Base-by-base conservation (phyloP, 2,329 filamentous ascomycete species). In the Berkeleyomyces rouxiae region DNA sequence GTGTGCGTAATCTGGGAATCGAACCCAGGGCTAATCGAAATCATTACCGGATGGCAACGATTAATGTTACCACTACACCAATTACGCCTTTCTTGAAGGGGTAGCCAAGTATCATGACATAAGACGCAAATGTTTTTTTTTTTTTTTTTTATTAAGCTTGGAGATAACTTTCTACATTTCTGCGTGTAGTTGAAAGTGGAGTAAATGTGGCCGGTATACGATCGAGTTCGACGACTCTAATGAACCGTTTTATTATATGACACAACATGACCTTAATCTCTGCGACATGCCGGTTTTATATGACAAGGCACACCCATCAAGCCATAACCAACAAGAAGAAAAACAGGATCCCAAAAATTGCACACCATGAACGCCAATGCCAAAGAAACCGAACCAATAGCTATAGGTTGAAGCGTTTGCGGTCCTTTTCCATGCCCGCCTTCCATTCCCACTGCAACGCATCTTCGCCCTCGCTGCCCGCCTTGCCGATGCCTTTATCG, bases 371-470 rank as follows among this genome's bases (percentile, higher is more conserved):
- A 60, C 57, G 47, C 63, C 57, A 62, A 62, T 62, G 61, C 42
- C 62, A 47, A 65, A 39, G 44, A 61, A 16, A 63, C 58, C 51
- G 49, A 51, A 53, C 43, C 7, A 23, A 59, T 16, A 42, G 9
- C 66, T 79, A 97, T 71, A 99, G 78, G 74, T 95, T 93, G 77
- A 97, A 99, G 72, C 89, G 85, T 68, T 92, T 97, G 70, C 93
- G 81, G 70, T 88, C 79, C 78, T 96, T 96, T 77, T 99, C 93
- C 86, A 93, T 95, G 71, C 85, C 84, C 9, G 88, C 87, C 76
- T 95, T 95, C 93, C 93, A 99, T 72, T 96, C 83, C 92, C 93
- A 97, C 71, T 95, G 88, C 68, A 90, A 82, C 44, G 90, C 89
- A 73, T 86, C 77, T 73, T 83, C 77, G 78, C 88, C 82, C 65